These are phyloP conservation scores for Neofusicoccum parvum DNA, from an alignment of 2,329 filamentous ascomycete genomes.

Conservation along the genomic window DNA sequence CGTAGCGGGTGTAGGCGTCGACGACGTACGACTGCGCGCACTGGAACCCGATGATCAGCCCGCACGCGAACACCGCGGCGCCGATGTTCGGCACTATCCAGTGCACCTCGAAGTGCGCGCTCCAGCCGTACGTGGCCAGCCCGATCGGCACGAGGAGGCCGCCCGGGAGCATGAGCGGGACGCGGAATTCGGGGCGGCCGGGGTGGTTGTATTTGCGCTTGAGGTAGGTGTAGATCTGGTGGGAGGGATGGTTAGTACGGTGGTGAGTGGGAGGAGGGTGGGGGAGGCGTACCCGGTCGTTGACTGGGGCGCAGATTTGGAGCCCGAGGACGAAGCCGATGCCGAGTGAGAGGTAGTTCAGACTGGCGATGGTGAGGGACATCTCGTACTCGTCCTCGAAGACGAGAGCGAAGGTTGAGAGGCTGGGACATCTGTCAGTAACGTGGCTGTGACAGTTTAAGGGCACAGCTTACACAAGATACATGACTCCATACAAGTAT, in stretches of 20 bases:
- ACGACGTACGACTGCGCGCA: slow-evolving; percentile 65
- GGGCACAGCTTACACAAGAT: slow-evolving; percentile 46
- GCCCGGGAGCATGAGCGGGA: slow-evolving; percentile 59
- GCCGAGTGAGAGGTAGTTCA: slow-evolving; percentile 70
- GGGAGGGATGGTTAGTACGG: slow-evolving; percentile 31
- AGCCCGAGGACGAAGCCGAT: slow-evolving; percentile 62
- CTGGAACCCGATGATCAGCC: slow-evolving; percentile 60
- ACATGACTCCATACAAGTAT: slow-evolving; percentile 64
- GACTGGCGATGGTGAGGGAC: slow-evolving; percentile 60
- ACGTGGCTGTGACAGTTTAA: too few relatives aligned
- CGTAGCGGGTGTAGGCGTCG: slow-evolving; percentile 53
- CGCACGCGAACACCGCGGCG: slow-evolving; percentile 56
- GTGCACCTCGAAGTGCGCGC: slow-evolving; percentile 53
- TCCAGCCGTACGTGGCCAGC: slow-evolving; percentile 63
- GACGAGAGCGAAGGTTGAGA: slow-evolving; percentile 58
- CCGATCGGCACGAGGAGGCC: slow-evolving; percentile 56
- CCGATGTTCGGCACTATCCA: slow-evolving; percentile 66
- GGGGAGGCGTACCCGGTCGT: slow-evolving; percentile 44
- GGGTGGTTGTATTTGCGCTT: slow-evolving; percentile 66
- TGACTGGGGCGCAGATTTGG: slow-evolving; percentile 66
- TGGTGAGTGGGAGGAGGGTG: too few relatives aligned
- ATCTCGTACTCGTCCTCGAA: slow-evolving; percentile 58
- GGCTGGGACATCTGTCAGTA: slow-evolving; percentile 35
- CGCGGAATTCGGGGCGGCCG: slow-evolving; percentile 48
- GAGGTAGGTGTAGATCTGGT: slow-evolving; percentile 57